These are phyloP conservation scores for Epichloe hybrida DNA, from an alignment of 2,329 filamentous ascomycete genomes.

Conservation along the genomic window DNA sequence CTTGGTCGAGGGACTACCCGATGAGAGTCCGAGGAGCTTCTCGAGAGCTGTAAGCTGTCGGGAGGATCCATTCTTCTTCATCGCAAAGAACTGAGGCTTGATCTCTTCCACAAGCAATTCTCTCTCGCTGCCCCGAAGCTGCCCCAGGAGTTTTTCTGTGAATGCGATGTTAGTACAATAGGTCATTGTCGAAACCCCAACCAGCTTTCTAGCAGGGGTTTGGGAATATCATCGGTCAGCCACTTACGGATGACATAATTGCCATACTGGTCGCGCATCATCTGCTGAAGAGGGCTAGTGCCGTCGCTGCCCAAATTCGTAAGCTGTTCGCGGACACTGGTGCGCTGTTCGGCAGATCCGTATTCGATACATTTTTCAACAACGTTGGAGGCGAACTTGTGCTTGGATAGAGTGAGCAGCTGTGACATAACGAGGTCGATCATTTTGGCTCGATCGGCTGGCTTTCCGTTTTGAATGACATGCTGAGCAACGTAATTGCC, in stretches of 20 bases:
- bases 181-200: background rate
- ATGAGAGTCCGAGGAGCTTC: constrained; percentile 17
- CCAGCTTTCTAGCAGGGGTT: no score
- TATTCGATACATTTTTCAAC: constrained; percentile 82
- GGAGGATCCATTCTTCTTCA: constrained; percentile 51
- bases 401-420: constrained; percentile 67
- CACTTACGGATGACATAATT: constrained; percentile 92
- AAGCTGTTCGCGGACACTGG: constrained; percentile 51
- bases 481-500: constrained; percentile 97
- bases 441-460: constrained; percentile 58
- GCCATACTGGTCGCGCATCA: constrained; percentile 85
- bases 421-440: constrained; percentile 60
- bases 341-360: constrained; percentile 56
- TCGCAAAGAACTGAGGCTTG: constrained; percentile 42
- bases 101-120: constrained; percentile 49
- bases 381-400: constrained; percentile 95
- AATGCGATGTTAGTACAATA: constrained; percentile 13
- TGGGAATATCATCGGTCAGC: no score
- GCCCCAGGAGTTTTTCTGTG: constrained; percentile 64
- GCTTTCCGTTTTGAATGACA: constrained; percentile 65
- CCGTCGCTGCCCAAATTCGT: constrained; percentile 48
- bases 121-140: constrained; percentile 46
- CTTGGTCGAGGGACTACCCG: constrained; percentile 12
- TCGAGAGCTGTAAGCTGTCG: constrained; percentile 40
- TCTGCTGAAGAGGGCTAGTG: constrained; percentile 53